phyloP scores from a whole-genome alignment of 129 eudicot species.

The Artemisia tridentata region DNA sequence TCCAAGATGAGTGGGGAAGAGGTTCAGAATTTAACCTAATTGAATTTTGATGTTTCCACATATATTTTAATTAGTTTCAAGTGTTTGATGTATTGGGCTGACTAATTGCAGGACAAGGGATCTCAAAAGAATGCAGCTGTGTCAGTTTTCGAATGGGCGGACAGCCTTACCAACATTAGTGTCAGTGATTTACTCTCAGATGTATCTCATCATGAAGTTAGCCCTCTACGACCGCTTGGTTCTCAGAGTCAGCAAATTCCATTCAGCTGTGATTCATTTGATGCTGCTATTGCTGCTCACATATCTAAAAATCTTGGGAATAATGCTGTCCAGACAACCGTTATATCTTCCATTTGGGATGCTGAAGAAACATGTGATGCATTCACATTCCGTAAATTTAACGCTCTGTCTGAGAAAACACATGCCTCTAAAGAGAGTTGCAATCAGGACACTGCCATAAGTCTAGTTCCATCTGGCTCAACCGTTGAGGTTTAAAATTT shows the following conservation, averaged over 20 bases:
- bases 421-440: slow-evolving; percentile 19
- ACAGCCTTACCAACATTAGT: slow-evolving; percentile 84
- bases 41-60: background rate
- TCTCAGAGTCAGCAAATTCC: slow-evolving; percentile 36
- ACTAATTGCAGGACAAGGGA: slow-evolving; percentile 37
- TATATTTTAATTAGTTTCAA: background rate
- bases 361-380: slow-evolving; percentile 96
- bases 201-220: slow-evolving; percentile 34
- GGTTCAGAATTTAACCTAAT: slow-evolving; percentile 19
- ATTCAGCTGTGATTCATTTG: slow-evolving; percentile 83
- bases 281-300: slow-evolving; percentile 97
- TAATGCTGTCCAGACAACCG: slow-evolving; percentile 34
- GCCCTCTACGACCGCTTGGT: slow-evolving; percentile 23
- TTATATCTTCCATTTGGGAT: slow-evolving; percentile 64
- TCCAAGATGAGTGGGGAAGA: slow-evolving; percentile 19
- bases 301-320: slow-evolving; percentile 48
- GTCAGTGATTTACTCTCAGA: slow-evolving; percentile 71
- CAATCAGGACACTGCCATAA: slow-evolving; percentile 22
- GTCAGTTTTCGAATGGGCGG: slow-evolving; percentile 88
- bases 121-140: slow-evolving; percentile 33
- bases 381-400: slow-evolving; percentile 59
- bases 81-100: slow-evolving; percentile 5
- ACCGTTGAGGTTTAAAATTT: slow-evolving; percentile 50
- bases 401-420: background rate
- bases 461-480: slow-evolving; percentile 30